Evolutionary conservation across 192 early-diverging fungal genomes (phyloP), one percentile per base, ranked within the genome.

Genomic region (Entomortierella chlamydospora): DNA sequence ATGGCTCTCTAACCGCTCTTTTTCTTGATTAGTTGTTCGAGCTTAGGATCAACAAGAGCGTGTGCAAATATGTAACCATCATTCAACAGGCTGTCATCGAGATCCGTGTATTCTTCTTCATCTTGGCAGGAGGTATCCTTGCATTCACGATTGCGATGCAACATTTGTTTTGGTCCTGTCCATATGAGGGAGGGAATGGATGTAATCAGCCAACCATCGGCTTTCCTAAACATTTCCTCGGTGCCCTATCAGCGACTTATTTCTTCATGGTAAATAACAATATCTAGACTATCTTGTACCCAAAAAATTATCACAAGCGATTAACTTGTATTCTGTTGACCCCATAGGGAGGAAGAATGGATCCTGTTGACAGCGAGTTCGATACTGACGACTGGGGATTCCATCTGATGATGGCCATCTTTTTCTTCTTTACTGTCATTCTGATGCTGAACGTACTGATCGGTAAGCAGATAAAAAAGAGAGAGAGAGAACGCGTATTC

Each of bases 21-120:
- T n/a, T n/a, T 63, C 12, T n/a, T 72, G 22, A 1, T 47, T 63
- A 76, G 73, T 30, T 77, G 23, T 77, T 77, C 37, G 73, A 77
- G 20, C 65, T 77, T 10, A 25, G 73, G 22, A 60, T 77, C 11
- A 39, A 62, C 26, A 62, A 68, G 54, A 63, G 39, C 11, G 60
- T 77, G 1, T 77, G 73, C 25, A 62, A 68, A 39, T 69, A 50
- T 49, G 74, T 70, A 0, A 78, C 74, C 1, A 60, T 78, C 30
- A 78, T 78, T 17, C 15, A 58, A 20, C 28, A 70, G 41, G 29
- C 49, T 33, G 28, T 70, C 2, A n/a, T 22, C 5, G 25, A 60
- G 55, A 78, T 78, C 49, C 29, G 25, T 15, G 66, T 64, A 28
- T 78, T 78, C 61, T 78, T 78, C 67, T 54, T 78, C 18, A 78